Base-by-base conservation (phyloP, 2,329 filamentous ascomycete species). In the Pseudogymnoascus sp. region DNA sequence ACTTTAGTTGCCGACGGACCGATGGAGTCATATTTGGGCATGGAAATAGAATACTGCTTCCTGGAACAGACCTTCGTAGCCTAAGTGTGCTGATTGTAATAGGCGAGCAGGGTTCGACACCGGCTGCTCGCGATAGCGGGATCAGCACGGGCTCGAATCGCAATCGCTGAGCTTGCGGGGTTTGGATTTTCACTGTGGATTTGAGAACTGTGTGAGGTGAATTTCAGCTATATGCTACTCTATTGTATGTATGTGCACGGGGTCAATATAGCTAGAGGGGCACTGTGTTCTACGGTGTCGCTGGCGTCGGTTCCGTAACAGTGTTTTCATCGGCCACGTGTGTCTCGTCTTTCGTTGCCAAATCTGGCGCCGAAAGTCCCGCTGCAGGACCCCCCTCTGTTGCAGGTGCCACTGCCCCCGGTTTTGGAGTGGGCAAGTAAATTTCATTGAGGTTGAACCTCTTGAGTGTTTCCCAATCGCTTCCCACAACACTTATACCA, bases 391-490 rank as follows among this genome's bases (percentile, higher is more conserved):
- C 42, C 49, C 28, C 49, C 28, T 33, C 49, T 33, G 9, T 19
- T 19, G 16, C n/a, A 55, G 67, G 60, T 55, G 65, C 62, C 23
- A 58, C 59, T 63, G 61, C 23, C 58, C 62, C 62, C 64, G 52
- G 52, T 49, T 63, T 62, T 42, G 39, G 58, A 62, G 62, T 63
- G 62, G 55, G 59, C 52, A 62, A 78, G 78, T 89, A 90, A 23
- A 93, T 81, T 73, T 91, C 89, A 62, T 87, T 84, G 39, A 95
- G 75, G 73, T 94, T 94, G 76, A 86, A 93, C 67, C 85, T 83
- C 76, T 90, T 92, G 64, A 92, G 78, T 55, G 79, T 78, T 59
- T 91, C 88, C 80, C 87, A 94, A 70, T 90, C 84, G 58, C 66
- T 66, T 12, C 83, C 80, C 3, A 94, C 88, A 35, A 94, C 89